Conservation (phyloP, 495 filamentous ascomycete species). For the Sordaria brevicollis region DNA sequence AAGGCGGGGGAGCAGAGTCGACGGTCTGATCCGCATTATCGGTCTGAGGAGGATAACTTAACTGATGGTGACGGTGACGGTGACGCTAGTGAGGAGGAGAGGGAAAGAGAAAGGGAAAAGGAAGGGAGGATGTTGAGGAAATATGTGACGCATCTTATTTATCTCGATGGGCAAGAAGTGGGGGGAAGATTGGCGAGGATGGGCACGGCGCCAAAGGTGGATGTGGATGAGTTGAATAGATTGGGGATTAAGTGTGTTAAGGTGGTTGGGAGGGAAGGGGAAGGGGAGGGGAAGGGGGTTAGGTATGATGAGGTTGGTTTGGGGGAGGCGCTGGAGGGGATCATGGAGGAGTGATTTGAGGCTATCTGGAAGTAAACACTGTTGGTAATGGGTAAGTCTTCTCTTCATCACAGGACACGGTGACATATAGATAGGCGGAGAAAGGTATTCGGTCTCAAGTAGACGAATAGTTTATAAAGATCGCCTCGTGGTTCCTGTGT, state of each 20-base stretch:
- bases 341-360: slow-evolving; percentile 49
- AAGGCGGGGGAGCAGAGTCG: slow-evolving; percentile 44
- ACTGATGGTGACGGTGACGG: neutral
- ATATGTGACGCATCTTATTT: slow-evolving; percentile 79
- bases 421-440: too few relatives aligned
- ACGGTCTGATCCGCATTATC: slow-evolving; percentile 13
- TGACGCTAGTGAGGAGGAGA: slow-evolving; percentile 31
- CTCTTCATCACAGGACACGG: too few relatives aligned
- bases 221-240: slow-evolving; percentile 48
- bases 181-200: neutral
- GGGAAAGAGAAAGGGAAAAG: slow-evolving; percentile 18
- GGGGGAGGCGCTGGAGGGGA: slow-evolving; percentile 64
- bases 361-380: too few relatives aligned
- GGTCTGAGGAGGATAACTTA: neutral
- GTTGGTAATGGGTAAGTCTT: neutral
- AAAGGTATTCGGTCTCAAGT: too few relatives aligned
- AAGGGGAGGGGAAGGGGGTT: slow-evolving; percentile 29
- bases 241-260: slow-evolving; percentile 68
- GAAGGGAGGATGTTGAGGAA: slow-evolving; percentile 19
- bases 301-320: slow-evolving; percentile 71
- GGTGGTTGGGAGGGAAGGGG: slow-evolving; percentile 59
- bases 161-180: slow-evolving; percentile 55
- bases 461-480: too few relatives aligned
- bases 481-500: too few relatives aligned
- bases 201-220: slow-evolving; percentile 51